Evolutionary conservation across 495 filamentous ascomycete species (phyloP).

Genomic region (Penicillium fimorum): DNA sequence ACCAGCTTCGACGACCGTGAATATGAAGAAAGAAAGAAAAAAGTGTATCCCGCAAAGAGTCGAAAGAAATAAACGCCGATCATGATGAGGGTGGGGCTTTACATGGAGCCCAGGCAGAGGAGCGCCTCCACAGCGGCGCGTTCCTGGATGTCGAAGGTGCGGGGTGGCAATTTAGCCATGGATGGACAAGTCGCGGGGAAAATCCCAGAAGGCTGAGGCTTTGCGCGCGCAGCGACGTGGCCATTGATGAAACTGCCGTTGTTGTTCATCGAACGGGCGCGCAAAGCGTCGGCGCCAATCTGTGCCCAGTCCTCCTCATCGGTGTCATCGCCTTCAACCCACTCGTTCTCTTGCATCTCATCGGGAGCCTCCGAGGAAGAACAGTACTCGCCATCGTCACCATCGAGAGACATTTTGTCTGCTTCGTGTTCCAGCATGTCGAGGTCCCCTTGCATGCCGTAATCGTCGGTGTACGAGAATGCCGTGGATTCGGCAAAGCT

Average conservation of each 20-base stretch:
- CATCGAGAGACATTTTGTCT: constrained; percentile 95
- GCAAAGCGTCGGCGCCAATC: constrained; percentile 81
- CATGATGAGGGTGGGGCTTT: constrained; percentile 45
- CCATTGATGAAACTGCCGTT: constrained; percentile 35
- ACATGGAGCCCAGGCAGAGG: constrained; percentile 82
- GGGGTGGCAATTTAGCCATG: constrained; percentile 40
- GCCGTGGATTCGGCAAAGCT: constrained; percentile 70
- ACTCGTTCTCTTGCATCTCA: constrained; percentile 60
- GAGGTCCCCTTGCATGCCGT: constrained; percentile 48
- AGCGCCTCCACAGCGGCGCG: constrained; percentile 83
- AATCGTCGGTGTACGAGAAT: constrained; percentile 70
- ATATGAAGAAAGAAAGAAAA: constrained; percentile 15
- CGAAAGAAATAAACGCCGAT: constrained; percentile 28
- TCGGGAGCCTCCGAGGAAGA: constrained; percentile 73
- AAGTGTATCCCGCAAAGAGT: constrained; percentile 14
- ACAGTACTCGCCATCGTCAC: constrained; percentile 61
- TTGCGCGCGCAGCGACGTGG: constrained; percentile 19
- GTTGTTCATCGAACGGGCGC: constrained; percentile 62
- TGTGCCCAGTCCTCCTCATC: constrained; percentile 97
- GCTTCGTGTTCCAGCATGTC: constrained; percentile 81
- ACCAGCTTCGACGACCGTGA: constrained; percentile 33
- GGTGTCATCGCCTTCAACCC: constrained; percentile 78
- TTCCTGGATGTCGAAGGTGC: constrained; percentile 52
- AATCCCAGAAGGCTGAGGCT: constrained; percentile 45
- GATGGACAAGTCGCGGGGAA: constrained; percentile 35